A percentile compares a stretch with the other conserved stretches of the same genome.
Evolutionary conservation across 106 monocot species (phyloP).

Genomic region (Dactylorhiza incarnata): DNA sequence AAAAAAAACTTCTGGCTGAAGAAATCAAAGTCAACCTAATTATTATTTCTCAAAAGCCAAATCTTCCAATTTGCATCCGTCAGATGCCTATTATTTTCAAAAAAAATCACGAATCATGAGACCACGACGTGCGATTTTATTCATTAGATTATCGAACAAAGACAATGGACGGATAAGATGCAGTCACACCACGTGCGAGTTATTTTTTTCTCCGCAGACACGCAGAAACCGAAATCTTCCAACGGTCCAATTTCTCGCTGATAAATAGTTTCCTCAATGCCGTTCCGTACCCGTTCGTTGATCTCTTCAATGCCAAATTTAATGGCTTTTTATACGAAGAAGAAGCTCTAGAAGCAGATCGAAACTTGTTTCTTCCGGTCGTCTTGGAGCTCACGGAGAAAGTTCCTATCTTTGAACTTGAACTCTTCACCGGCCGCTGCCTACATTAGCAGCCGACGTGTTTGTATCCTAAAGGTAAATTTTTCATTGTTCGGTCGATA

Average conservation of each 20-base stretch:
- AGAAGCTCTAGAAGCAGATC: neutral
- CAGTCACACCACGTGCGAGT: too few species aligned
- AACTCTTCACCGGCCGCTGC: neutral
- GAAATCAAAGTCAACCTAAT: neutral
- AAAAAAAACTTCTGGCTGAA: neutral
- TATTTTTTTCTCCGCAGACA: neutral
- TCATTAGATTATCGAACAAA: too few species aligned
- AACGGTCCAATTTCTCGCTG: slow-evolving; percentile 4
- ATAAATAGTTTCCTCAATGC: neutral
- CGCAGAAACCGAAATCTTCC: neutral
- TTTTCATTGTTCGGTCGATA: neutral
- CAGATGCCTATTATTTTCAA: neutral
- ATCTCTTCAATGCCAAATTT: neutral
- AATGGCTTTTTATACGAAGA: neutral
- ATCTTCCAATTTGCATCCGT: neutral
- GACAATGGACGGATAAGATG: too few species aligned
- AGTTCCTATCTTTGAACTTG: neutral
- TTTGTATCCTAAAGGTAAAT: neutral
- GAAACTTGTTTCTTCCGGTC: neutral
- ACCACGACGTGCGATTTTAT: too few species aligned
- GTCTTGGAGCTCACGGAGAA: neutral
- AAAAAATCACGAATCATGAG: too few species aligned
- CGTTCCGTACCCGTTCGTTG: slow-evolving; percentile 1
- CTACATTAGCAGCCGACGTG: neutral
- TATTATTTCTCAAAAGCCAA: neutral